These are phyloP conservation scores for Coleophoma eucalyptorum DNA, from an alignment of 2,329 filamentous ascomycete species.

Conservation along the genomic window DNA sequence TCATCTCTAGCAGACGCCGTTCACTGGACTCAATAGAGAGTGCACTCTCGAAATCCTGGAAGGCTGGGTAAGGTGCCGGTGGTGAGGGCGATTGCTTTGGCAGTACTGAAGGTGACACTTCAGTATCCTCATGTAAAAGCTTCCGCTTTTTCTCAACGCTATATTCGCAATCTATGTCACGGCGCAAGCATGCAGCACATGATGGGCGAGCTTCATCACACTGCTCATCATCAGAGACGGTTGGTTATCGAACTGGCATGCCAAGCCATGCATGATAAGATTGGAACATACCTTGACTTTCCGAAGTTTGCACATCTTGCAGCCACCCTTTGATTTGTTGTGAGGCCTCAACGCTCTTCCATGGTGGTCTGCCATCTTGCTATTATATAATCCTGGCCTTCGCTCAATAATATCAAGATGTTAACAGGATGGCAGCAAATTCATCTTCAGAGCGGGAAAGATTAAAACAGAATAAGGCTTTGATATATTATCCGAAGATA, in stretches of 20 bases:
- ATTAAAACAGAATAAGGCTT: too few relatives aligned
- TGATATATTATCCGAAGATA: too few relatives aligned
- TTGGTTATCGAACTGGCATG: neutral
- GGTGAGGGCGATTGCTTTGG: neutral
- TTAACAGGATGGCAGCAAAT: too few relatives aligned
- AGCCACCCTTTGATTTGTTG: slow-evolving; percentile 1
- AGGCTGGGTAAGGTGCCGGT: neutral
- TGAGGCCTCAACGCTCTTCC: too few relatives aligned
- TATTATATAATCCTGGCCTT: too few relatives aligned
- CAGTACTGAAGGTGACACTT: too few relatives aligned
- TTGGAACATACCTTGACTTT: slow-evolving; percentile 5
- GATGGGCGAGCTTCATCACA: slow-evolving; percentile 2
- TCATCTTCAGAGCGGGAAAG: too few relatives aligned
- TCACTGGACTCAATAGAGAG: neutral
- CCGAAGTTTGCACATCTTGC: slow-evolving; percentile 3
- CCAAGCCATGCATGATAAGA: neutral
- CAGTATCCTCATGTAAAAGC: too few relatives aligned
- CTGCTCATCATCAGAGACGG: neutral
- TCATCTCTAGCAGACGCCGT: slow-evolving; percentile 14
- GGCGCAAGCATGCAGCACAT: neutral
- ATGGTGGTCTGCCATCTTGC: too few relatives aligned
- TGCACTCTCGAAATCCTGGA: neutral
- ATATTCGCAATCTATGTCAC: neutral
- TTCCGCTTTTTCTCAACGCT: neutral
- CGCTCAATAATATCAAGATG: too few relatives aligned